Base-by-base conservation (phyloP, 2,329 filamentous ascomycete species). In the Pseudogymnoascus pannorum region DNA sequence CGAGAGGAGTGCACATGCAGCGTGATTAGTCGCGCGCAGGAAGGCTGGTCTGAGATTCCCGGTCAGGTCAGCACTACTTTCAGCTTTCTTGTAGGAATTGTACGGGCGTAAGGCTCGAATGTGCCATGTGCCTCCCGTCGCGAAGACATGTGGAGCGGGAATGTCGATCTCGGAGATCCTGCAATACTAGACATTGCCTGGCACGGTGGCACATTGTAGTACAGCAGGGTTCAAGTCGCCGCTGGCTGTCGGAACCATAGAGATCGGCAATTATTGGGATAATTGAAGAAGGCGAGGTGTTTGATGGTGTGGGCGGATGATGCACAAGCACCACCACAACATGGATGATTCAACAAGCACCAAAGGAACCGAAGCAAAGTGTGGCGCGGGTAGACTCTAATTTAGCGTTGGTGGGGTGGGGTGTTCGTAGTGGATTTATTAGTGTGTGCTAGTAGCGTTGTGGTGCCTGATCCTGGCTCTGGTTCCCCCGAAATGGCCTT, bases 321-420 rank as follows among this genome's bases (percentile, higher is more conserved):
- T 51, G 24, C 26, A 29, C 26, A 29, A 29, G 26, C 26, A 7
- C 26, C 4, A n/a, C n/a, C n/a, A 48, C 20, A 26, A 48, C 22
- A 29, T 29, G 44, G 44, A 51, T 51, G 24, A 51, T 51, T 51
- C 44, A 51, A 51, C 44, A 51, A n/a, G n/a, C n/a, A n/a, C n/a
- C n/a, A n/a, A n/a, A 26, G 24, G 4, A 29, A 16, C 44, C 44
- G 4, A 18, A 51, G 24, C 7, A 29, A 51, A 11, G 14, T 29
- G 44, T 51, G 44, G 44, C 24, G n/a, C 44, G 44, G 44, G 24
- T 51, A 3, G 44, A 51, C 24, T 51, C n/a, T 51, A 51, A 51
- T 29, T 29, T 51, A 51, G 44, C 44, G 44, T 51, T 51, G 44
- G 44, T 51, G 24, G 44, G 44, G 24, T 51, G 24, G 44, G 44